phyloP scores from a whole-genome alignment of 768 basidiomycete genomes.

The Lactarius tabidus region DNA sequence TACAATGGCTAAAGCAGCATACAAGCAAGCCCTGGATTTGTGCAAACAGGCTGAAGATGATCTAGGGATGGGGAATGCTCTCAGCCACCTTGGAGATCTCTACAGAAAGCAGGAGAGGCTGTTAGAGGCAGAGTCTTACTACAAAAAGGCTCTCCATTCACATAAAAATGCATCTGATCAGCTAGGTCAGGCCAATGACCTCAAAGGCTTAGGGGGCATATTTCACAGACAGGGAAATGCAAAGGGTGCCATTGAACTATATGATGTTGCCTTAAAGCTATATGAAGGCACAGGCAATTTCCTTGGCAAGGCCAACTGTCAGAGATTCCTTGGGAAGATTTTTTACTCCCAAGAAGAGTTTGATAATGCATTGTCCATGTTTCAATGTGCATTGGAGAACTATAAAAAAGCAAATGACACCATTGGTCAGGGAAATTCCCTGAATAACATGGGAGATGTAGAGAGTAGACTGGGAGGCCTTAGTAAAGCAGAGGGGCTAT shows the following conservation, averaged over 20 bases:
- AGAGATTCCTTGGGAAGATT: conserved; percentile 6
- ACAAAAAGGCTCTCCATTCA: neutral
- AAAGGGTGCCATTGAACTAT: neutral
- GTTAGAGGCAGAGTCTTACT: conserved; percentile 6
- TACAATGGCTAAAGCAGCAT: conserved; percentile 6
- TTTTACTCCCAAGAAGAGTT: conserved; percentile 1
- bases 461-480: conserved; percentile 5
- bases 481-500: conserved; percentile 5
- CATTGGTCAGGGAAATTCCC: conserved; percentile 19
- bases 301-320: conserved; percentile 20
- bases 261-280: neutral
- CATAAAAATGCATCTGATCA: conserved; percentile 17
- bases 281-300: conserved; percentile 5
- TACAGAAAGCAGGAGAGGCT: conserved; percentile 19
- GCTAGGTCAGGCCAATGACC: conserved; percentile 23
- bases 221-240: neutral
- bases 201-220: conserved; percentile 21
- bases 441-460: conserved; percentile 13
- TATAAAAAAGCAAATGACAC: conserved; percentile 6
- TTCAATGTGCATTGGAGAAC: conserved; percentile 15
- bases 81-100: conserved; percentile 18
- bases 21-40: conserved; percentile 7
- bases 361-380: conserved; percentile 7
- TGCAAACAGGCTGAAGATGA: conserved; percentile 11
- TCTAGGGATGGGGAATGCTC: conserved; percentile 19